Base-by-base conservation (phyloP, 257 asterid genomes). In the Solanum chiquidenum region DNA sequence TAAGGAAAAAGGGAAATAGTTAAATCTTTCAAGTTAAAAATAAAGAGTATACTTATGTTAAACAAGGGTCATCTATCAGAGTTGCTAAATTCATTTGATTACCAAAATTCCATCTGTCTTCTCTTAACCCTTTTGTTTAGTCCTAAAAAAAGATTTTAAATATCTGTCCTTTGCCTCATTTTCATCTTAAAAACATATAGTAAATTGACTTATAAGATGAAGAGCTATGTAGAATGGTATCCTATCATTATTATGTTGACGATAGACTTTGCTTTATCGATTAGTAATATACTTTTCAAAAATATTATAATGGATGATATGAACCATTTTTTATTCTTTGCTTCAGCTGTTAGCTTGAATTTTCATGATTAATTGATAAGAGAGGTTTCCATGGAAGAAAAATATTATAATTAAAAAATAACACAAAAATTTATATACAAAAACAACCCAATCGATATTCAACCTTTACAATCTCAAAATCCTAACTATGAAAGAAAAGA, bases 211-310 rank as follows among this genome's bases (percentile, higher is more conserved):
- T 4, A 9, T 55, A 46, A n/a, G 77, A 92, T 93, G 94, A 94
- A 83, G 89, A 90, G 86, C 38, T 66, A 89, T 11, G 88, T 38
- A 23, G 72, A 88, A 84, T 95, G 95, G 95, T 91, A 90, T 88
- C 98, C 98, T 2, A 88, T 91, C 71, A 55, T 93, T 21, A 86
- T 79, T 31, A 91, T 94, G 96, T 23, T 91, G 75, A 92, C 86
- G 27, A 93, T 93, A 55, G 96, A 93, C 90, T 72, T 88, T 7
- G 92, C 93, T 76, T 94, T 94, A 14, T 95, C 98, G 4, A 58
- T 94, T 72, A 87, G 91, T 34, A 95, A 94, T 88, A 91, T 95
- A 90, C 95, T 95, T 79, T 91, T 95, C 31, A 93, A 94, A 91
- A 91, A 89, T 66, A 90, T 95, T 21, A 90, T 93, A 31, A 86